phyloP scores from a whole-genome alignment of 2,329 filamentous ascomycete species.

The Pestalotiopsis sp. region DNA sequence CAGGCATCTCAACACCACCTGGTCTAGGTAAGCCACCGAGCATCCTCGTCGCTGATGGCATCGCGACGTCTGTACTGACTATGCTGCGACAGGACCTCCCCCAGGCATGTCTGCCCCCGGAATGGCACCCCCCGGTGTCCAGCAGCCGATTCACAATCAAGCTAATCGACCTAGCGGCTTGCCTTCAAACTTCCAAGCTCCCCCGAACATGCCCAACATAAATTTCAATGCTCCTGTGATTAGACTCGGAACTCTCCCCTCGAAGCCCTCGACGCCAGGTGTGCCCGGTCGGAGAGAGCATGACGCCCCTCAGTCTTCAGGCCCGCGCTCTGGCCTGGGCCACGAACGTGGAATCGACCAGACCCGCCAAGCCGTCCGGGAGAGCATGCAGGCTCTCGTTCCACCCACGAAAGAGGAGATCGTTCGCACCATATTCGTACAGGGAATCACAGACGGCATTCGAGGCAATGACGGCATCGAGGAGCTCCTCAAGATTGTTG shows the following conservation, averaged over 20 bases:
- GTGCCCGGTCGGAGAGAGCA: conserved; percentile 48
- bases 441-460: conserved; percentile 78
- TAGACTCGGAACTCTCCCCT: conserved; percentile 78
- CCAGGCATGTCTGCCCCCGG: conserved; percentile 84
- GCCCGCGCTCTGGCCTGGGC: conserved; percentile 52
- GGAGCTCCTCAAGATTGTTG: conserved; percentile 75
- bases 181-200: conserved; percentile 83
- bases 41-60: neutral
- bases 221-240: conserved; percentile 98
- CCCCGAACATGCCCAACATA: conserved; percentile 92
- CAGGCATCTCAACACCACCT: conserved; percentile 76
- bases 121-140: conserved; percentile 77
- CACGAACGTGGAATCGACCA: conserved; percentile 69
- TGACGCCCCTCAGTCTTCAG: conserved; percentile 40
- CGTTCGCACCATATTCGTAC: conserved; percentile 86
- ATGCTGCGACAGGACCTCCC: conserved; percentile 60
- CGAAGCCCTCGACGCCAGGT: conserved; percentile 56
- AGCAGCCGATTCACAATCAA: conserved; percentile 73
- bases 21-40: conserved; percentile 69
- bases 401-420: conserved; percentile 91
- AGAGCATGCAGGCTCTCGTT: conserved; percentile 71
- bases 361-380: conserved; percentile 67
- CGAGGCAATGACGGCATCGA: conserved; percentile 80
- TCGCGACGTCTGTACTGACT: neutral
- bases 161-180: conserved; percentile 80